These are phyloP conservation scores for Arachnopeziza araneosa DNA, from an alignment of 2,329 filamentous ascomycete genomes.

Conservation along the genomic window DNA sequence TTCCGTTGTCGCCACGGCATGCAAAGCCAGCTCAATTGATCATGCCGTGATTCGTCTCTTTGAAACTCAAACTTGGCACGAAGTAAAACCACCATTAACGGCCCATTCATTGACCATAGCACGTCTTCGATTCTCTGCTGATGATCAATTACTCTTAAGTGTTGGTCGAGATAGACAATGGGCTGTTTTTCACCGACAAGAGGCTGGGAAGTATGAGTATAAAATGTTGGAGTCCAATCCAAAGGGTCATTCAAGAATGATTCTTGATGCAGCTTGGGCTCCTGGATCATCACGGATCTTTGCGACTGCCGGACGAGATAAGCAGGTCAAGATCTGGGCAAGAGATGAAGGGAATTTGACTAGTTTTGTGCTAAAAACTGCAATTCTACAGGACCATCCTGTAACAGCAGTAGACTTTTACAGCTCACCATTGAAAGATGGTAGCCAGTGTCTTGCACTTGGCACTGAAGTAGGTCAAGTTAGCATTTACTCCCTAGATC, in stretches of 20 bases:
- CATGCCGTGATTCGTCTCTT: slow-evolving; percentile 93
- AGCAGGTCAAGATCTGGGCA: slow-evolving; percentile 69
- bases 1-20: slow-evolving; percentile 78
- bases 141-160: slow-evolving; percentile 72
- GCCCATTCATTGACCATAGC: slow-evolving; percentile 85
- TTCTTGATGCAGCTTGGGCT: slow-evolving; percentile 82
- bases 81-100: slow-evolving; percentile 75
- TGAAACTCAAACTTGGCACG: slow-evolving; percentile 80
- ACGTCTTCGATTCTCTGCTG: slow-evolving; percentile 69
- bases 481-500: slow-evolving; percentile 21
- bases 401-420: slow-evolving; percentile 70
- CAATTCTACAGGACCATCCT: slow-evolving; percentile 47
- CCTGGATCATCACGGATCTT: slow-evolving; percentile 50
- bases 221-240: slow-evolving; percentile 58
- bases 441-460: slow-evolving; percentile 42
- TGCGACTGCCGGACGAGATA: slow-evolving; percentile 86
- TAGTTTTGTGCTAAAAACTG: slow-evolving; percentile 36
- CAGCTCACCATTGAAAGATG: slow-evolving; percentile 26
- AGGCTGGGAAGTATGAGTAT: slow-evolving; percentile 41
- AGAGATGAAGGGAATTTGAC: slow-evolving; percentile 20
- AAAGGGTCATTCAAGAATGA: slow-evolving; percentile 90
- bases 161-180: slow-evolving; percentile 91
- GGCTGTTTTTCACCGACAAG: slow-evolving; percentile 65
- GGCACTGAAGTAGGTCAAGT: slow-evolving; percentile 46
- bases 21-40: slow-evolving; percentile 85